These are phyloP conservation scores for Talaromyces nanjingensis DNA, from an alignment of 495 filamentous ascomycete genomes.

Conservation along the genomic window DNA sequence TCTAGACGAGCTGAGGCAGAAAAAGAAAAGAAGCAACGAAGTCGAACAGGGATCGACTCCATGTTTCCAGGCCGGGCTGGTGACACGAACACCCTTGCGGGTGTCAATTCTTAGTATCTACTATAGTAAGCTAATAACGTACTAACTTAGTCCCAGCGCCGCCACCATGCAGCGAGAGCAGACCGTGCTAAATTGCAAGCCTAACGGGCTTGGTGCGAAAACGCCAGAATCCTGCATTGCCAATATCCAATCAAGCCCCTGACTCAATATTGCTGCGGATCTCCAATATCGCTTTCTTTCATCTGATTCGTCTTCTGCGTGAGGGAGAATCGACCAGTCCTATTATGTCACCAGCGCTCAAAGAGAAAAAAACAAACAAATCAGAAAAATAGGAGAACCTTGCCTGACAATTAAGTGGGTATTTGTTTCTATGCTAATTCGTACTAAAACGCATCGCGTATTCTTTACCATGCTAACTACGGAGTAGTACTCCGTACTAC, in stretches of 20 bases:
- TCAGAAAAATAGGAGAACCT: neutral
- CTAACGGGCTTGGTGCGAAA: neutral
- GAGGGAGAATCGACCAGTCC: neutral
- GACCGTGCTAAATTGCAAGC: neutral
- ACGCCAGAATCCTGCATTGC: neutral
- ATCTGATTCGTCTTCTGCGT: constrained; percentile 1
- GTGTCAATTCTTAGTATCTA: neutral
- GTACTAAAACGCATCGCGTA: neutral
- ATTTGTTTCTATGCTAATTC: neutral
- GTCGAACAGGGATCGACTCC: neutral
- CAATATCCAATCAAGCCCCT: constrained; percentile 3
- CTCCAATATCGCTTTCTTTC: neutral
- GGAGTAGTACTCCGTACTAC: neutral
- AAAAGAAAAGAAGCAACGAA: neutral
- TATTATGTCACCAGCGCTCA: neutral
- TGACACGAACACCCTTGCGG: neutral
- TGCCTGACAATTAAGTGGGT: neutral
- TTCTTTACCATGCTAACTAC: neutral
- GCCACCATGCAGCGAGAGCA: neutral
- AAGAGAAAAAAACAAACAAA: constrained; percentile 2
- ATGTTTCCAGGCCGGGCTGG: neutral
- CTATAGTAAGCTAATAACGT: neutral
- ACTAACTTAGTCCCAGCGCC: neutral
- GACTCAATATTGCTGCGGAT: neutral
- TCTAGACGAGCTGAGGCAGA: neutral